Conservation (phyloP, 495 filamentous ascomycete species). For the Penicillium samsonianum region DNA sequence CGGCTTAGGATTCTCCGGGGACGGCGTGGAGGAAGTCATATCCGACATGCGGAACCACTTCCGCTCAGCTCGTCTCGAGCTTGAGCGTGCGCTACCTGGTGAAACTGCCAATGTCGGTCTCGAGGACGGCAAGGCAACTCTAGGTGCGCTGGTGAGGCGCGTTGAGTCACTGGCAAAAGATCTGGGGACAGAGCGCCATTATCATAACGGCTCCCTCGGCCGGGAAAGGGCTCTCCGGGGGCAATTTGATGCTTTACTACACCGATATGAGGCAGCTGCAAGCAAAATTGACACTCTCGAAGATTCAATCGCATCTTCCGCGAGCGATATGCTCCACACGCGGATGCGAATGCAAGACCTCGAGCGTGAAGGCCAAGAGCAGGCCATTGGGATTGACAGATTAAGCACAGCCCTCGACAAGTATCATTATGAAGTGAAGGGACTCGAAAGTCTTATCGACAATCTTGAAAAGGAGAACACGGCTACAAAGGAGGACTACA, state of each 20-base stretch:
- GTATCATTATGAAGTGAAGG: slow-evolving; percentile 64
- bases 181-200: slow-evolving; percentile 34
- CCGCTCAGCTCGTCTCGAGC: slow-evolving; percentile 64
- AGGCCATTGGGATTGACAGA: slow-evolving; percentile 58
- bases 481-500: slow-evolving; percentile 31
- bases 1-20: slow-evolving; percentile 57
- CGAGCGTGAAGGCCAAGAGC: slow-evolving; percentile 55
- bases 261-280: slow-evolving; percentile 39
- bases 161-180: slow-evolving; percentile 41
- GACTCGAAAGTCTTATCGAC: slow-evolving; percentile 61
- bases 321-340: slow-evolving; percentile 47
- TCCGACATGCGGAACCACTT: slow-evolving; percentile 53
- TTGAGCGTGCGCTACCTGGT: slow-evolving; percentile 67
- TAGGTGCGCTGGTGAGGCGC: slow-evolving; percentile 35
- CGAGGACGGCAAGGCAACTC: slow-evolving; percentile 42
- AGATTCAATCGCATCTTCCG: slow-evolving; percentile 57
- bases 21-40: slow-evolving; percentile 51
- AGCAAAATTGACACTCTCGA: slow-evolving; percentile 54
- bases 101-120: slow-evolving; percentile 53
- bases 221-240: slow-evolving; percentile 42
- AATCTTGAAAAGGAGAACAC: slow-evolving; percentile 58
- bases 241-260: slow-evolving; percentile 45
- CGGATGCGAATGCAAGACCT: slow-evolving; percentile 50
- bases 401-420: slow-evolving; percentile 61
- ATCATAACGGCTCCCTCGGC: slow-evolving; percentile 33